Conservation (phyloP, 345 rosid species). For the Gossypium sturtianum region DNA sequence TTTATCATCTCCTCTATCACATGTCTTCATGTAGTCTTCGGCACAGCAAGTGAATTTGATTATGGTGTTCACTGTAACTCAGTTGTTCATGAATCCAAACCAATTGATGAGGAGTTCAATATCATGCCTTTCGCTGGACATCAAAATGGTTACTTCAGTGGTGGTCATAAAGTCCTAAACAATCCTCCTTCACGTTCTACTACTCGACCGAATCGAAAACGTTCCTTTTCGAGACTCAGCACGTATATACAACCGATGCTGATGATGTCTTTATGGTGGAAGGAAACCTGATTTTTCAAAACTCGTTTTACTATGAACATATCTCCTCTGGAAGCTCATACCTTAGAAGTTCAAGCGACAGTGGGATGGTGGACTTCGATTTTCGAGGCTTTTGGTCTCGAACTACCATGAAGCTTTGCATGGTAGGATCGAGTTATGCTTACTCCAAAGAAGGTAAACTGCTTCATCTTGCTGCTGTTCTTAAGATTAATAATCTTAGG, state of each 20-base stretch:
- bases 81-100: background rate
- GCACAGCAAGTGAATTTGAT: background rate
- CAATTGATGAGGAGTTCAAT: background rate
- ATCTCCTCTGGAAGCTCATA: background rate
- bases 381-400: slow-evolving; percentile 47
- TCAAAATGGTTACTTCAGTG: slow-evolving; percentile 1
- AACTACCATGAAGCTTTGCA: slow-evolving; percentile 39
- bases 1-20: background rate
- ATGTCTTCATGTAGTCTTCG: background rate
- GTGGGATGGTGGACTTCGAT: slow-evolving; percentile 11
- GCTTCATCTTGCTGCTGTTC: slow-evolving; percentile 24
- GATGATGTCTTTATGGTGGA: slow-evolving; percentile 21
- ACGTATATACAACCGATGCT: slow-evolving; percentile 1
- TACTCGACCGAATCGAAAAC: background rate
- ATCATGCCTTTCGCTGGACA: background rate
- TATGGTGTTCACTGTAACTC: background rate
- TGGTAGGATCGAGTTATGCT: slow-evolving; percentile 32
- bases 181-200: background rate
- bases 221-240: background rate
- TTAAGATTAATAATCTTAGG: slow-evolving; percentile 33
- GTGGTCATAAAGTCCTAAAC: background rate
- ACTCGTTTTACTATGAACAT: background rate
- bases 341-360: background rate
- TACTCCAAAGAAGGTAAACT: background rate
- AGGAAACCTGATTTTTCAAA: slow-evolving; percentile 12